These are phyloP conservation scores for Talaromyces sp. DNA, from an alignment of 2,329 filamentous ascomycete genomes.

Conservation along the genomic window DNA sequence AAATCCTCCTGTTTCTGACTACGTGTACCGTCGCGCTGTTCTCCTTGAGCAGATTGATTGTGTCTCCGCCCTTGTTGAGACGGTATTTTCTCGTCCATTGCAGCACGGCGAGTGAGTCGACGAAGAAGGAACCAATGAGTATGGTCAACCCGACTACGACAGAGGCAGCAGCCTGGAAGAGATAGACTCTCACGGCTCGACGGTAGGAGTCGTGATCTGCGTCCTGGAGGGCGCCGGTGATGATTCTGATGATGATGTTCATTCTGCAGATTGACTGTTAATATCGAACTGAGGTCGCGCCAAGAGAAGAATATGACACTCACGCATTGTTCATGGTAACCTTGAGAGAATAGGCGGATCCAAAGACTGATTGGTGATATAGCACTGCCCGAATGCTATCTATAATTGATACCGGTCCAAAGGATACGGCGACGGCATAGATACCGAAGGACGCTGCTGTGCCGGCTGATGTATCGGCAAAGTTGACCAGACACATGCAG, in stretches of 20 bases:
- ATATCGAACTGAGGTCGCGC: no score
- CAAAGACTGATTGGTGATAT: conserved; percentile 61
- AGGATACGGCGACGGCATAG: conserved; percentile 55
- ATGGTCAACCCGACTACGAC: conserved; percentile 48
- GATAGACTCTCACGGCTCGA: conserved; percentile 57
- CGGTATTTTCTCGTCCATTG: conserved; percentile 61
- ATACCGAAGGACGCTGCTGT: conserved; percentile 61
- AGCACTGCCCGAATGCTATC: conserved; percentile 61
- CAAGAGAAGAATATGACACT: conserved; percentile 20
- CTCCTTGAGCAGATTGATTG: conserved; percentile 47
- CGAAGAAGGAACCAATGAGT: conserved; percentile 40
- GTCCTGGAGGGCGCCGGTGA: conserved; percentile 61
- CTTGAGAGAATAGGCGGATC: conserved; percentile 60
- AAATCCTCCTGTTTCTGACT: conserved; percentile 44
- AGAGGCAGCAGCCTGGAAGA: conserved; percentile 53
- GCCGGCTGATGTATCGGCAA: conserved; percentile 49
- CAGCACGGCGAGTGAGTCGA: conserved; percentile 49
- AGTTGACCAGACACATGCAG: conserved; percentile 57
- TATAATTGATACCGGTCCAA: conserved; percentile 61
- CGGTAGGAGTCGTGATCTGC: conserved; percentile 57
- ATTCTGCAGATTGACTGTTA: conserved; percentile 41
- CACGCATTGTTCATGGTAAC: conserved; percentile 61
- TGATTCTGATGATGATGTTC: conserved; percentile 60
- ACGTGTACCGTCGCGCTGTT: conserved; percentile 41
- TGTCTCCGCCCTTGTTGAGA: conserved; percentile 43